Base-by-base conservation (phyloP, 441 rosid genomes). In the Isatis lusitanica region DNA sequence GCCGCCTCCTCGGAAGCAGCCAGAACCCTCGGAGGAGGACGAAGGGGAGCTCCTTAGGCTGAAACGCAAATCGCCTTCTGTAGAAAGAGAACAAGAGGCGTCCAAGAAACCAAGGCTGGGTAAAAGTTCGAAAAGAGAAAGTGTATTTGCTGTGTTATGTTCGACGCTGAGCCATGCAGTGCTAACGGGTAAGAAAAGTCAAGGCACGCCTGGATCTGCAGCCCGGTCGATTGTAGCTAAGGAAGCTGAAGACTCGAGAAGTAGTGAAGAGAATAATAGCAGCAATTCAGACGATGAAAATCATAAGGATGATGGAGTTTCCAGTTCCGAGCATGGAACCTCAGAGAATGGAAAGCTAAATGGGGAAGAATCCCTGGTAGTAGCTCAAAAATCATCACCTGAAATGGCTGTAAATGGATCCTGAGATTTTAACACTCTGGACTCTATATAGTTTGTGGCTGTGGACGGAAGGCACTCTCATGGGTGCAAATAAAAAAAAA, bases 341-440 rank as follows among this genome's bases (percentile, higher is more conserved):
- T 72, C 91, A 70, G 96, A 87, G 57, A 89, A 82, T 38, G 81
- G 93, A 68, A 93, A 85, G 73, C 79, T 92, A 75, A 84, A 82
- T 18, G 90, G 87, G 35, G 97, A 95, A 64, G 95, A 91, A 63
- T 76, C 83, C 24, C 79, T 85, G 2, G 80, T 89, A 81, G 79
- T 89, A 72, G 84, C 92, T 6, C 88, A 90, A 21, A 88, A 85
- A 51, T 88, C 98, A 40, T 88, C 99, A 17, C 86, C 98, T 3
- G 97, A 93, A 80, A 93, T 93, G 99, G 85, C 93, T 53, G 97
- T 91, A 79, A 91, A 90, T 80, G 97, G 98, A 75, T 90, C 98
- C 51, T 91, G 80, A 84, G 66, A 46, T 70, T 70, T 64, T 18
- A 73, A 59, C 13, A 68, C 43, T 62, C 59, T 72, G 74, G 70